Conservation (phyloP, 2,329 filamentous ascomycete genomes). For the Claviceps sp. region DNA sequence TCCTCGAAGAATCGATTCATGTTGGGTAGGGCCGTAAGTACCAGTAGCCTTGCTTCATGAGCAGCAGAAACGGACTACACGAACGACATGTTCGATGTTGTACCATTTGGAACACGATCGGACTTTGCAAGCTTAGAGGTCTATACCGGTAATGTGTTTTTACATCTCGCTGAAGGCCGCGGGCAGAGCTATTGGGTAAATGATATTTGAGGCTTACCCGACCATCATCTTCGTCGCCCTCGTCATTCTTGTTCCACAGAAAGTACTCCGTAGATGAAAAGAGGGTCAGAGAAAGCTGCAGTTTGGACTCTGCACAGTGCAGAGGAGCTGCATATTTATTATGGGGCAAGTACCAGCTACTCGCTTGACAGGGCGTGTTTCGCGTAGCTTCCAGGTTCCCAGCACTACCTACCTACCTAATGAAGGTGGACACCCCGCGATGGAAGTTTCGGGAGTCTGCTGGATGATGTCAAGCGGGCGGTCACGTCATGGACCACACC, state of each 20-base stretch:
- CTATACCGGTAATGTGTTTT: no score
- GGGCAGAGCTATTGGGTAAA: no score
- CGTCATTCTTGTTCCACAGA: no score
- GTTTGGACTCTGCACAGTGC: not conserved
- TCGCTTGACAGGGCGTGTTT: not conserved
- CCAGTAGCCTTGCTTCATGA: not conserved
- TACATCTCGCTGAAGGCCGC: no score
- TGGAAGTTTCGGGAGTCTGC: slow-evolving; percentile 17
- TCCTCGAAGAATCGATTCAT: not conserved
- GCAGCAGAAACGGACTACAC: not conserved
- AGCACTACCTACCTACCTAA: no score
- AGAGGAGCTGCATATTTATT: not conserved
- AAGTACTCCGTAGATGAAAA: no score
- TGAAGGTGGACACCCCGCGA: slow-evolving; percentile 14
- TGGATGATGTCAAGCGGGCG: slow-evolving; percentile 18
- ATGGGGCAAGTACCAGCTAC: not conserved
- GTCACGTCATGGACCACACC: slow-evolving; percentile 4
- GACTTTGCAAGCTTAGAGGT: no score
- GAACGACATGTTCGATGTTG: no score
- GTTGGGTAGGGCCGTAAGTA: not conserved
- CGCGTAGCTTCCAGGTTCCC: not conserved
- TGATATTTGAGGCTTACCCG: no score
- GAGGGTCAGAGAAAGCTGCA: no score
- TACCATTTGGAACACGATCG: no score
- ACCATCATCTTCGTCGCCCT: no score